phyloP scores from a whole-genome alignment of 805 yeast genomes.

The Ogataea nitratoaversa region DNA sequence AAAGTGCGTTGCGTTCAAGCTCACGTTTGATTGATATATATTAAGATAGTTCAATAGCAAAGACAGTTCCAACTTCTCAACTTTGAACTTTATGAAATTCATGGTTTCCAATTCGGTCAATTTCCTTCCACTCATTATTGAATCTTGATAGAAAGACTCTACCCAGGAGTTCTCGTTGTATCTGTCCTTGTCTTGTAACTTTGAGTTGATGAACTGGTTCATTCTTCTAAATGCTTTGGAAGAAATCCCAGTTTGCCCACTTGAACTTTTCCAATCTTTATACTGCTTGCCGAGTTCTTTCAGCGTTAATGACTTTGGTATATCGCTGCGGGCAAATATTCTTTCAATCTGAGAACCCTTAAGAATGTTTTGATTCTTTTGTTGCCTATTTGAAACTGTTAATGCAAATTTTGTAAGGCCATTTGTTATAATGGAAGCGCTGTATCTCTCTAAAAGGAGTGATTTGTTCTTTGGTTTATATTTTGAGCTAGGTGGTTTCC shows the following conservation, averaged over 20 bases:
- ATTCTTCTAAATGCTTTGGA: neutral
- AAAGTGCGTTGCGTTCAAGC: constrained; percentile 10
- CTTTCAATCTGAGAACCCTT: too few relatives aligned
- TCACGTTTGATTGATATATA: neutral
- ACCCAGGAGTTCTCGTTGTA: constrained; percentile 3
- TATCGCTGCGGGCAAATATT: too few relatives aligned
- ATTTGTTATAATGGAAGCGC: neutral
- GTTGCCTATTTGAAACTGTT: neutral
- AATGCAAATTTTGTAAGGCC: neutral
- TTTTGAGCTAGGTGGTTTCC: neutral
- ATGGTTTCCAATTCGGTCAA: constrained; percentile 13
- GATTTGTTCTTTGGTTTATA: neutral
- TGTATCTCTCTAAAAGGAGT: neutral
- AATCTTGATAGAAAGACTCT: constrained; percentile 6
- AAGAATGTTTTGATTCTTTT: too few relatives aligned
- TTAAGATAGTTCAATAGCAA: neutral
- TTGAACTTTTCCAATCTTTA: neutral
- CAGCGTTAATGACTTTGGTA: neutral
- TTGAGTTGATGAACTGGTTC: neutral
- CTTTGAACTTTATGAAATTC: constrained; percentile 8
- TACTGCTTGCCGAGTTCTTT: constrained; percentile 3
- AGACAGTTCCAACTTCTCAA: neutral
- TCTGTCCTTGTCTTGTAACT: neutral
- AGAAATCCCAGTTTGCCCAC: neutral
- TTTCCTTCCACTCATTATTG: neutral